A percentile compares a stretch with the other conserved stretches of the same genome.
Conservation (phyloP, 2,329 filamentous ascomycete species). For the Talaromyces sp. region DNA sequence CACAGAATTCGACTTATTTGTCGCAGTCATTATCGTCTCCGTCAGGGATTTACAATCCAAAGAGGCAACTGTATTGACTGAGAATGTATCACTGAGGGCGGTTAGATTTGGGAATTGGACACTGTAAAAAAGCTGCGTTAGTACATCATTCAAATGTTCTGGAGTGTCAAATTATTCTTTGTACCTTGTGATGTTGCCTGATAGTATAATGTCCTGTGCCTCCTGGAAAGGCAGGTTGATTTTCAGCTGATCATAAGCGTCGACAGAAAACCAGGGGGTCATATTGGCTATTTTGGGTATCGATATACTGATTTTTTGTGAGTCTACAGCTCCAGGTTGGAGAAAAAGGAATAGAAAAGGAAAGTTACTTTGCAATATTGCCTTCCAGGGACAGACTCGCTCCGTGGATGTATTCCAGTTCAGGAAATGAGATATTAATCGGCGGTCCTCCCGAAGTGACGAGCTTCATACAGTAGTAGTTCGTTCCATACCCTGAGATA, state of each 20-base stretch:
- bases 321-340: neutral
- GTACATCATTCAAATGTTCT: too few relatives aligned
- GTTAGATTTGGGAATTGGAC: neutral
- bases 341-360: neutral
- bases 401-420: neutral
- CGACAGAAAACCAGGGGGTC: neutral
- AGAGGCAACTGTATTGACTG: neutral
- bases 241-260: neutral
- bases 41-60: neutral
- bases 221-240: neutral
- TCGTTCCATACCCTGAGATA: neutral
- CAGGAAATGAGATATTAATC: neutral
- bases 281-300: neutral
- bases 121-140: neutral
- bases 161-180: too few relatives aligned
- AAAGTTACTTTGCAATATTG: neutral
- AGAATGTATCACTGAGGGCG: neutral
- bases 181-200: neutral
- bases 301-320: neutral
- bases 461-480: neutral
- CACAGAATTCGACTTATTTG: neutral
- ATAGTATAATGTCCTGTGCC: neutral
- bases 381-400: neutral
- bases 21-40: neutral
- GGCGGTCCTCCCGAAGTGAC: neutral